Evolutionary conservation across 257 asterid species (phyloP).

Genomic region (Solanum dulcamara): DNA sequence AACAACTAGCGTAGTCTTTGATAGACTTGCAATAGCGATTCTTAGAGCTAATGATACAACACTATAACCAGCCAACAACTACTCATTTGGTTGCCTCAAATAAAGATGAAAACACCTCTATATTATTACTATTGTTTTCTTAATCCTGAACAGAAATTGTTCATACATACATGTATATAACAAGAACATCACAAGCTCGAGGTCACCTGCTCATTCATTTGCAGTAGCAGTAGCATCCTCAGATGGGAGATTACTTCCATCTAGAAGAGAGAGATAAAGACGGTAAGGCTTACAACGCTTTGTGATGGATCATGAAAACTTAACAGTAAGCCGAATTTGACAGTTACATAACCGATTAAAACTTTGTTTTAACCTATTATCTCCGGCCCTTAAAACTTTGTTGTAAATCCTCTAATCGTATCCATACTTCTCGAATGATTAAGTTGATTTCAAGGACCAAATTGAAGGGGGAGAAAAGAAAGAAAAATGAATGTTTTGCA

Average conservation of each 20-base stretch:
- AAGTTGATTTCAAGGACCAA: not conserved
- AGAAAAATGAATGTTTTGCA: not conserved
- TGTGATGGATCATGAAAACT: not conserved
- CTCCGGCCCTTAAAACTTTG: not conserved
- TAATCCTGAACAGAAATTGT: not conserved
- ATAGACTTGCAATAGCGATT: not conserved
- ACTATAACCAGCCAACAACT: not conserved
- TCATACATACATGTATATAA: not conserved
- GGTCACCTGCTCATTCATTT: slow-evolving; percentile 25
- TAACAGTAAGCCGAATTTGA: not conserved
- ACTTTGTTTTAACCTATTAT: too few relatives aligned
- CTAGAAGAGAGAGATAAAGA: slow-evolving; percentile 12
- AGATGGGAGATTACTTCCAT: slow-evolving; percentile 36
- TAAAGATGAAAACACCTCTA: not conserved
- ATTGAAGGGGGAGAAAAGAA: not conserved
- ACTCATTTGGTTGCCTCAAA: not conserved
- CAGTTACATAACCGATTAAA: not conserved
- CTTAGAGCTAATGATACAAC: not conserved
- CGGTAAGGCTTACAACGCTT: not conserved
- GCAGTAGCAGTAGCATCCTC: slow-evolving; percentile 40
- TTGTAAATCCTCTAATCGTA: not conserved
- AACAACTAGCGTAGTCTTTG: not conserved
- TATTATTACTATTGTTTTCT: not conserved
- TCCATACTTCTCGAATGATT: not conserved
- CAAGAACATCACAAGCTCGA: slow-evolving; percentile 6